These are phyloP conservation scores for Scutellaria galericulata DNA, from an alignment of 257 asterid genomes.

Conservation along the genomic window DNA sequence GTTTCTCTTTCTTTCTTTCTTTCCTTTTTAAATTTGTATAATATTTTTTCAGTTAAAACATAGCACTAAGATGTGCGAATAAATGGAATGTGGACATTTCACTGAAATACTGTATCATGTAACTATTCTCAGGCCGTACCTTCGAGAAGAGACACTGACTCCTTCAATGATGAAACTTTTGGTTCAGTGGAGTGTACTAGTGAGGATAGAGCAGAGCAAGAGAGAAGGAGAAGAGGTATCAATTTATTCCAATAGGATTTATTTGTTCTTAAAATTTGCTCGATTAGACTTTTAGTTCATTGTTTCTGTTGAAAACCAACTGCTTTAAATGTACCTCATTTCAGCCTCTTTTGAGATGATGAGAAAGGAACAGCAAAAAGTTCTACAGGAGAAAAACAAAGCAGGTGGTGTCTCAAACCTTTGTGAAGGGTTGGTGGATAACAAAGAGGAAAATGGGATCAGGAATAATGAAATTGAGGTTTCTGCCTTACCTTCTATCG, in stretches of 20 bases:
- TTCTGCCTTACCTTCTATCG: conserved; percentile 41
- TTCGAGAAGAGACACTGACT: conserved; percentile 72
- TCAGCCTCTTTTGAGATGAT: conserved; percentile 90
- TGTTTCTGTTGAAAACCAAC: conserved; percentile 16
- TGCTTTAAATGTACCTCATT: conserved; percentile 26
- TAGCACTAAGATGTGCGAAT: not conserved
- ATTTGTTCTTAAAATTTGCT: conserved; percentile 24
- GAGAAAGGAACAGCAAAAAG: conserved; percentile 93
- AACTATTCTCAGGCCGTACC: conserved; percentile 70
- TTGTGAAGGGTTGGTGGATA: conserved; percentile 45
- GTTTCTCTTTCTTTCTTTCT: not conserved
- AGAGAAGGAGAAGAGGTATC: conserved; percentile 91
- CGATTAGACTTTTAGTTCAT: conserved; percentile 21
- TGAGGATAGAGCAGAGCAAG: conserved; percentile 91
- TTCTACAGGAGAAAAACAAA: conserved; percentile 83
- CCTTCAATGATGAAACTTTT: conserved; percentile 85
- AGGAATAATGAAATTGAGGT: conserved; percentile 51
- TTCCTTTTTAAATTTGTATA: not conserved
- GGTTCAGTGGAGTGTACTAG: conserved; percentile 72
- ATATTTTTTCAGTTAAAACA: conserved; percentile 5
- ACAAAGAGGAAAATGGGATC: conserved; percentile 54
- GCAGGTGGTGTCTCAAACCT: conserved; percentile 50
- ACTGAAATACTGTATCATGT: conserved; percentile 26
- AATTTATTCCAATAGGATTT: conserved; percentile 22
- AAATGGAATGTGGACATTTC: conserved; percentile 13